Evolutionary conservation across 768 basidiomycete species (phyloP), one percentile per base, ranked within the genome.

Genomic region (Leucocoprinus birnbaumii): DNA sequence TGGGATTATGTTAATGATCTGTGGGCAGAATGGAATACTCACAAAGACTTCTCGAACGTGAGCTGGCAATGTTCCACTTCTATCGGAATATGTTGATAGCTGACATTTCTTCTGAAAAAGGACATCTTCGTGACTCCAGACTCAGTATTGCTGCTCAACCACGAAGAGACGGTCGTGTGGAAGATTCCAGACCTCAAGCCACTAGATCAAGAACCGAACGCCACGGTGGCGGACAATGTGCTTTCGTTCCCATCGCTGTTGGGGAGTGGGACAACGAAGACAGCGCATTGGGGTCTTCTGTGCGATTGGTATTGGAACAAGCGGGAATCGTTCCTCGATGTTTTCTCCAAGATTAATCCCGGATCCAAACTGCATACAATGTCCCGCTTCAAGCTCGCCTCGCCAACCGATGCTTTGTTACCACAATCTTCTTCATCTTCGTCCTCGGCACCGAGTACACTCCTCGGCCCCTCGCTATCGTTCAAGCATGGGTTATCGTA

Each of bases 131-230:
- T 53, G 41, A 35, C 43, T 9, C 37, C 42, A 34, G 42, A 45
- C 16, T 21, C 27, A 14, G 31, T 53, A 34, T 19, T 53, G 5
- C 35, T 53, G n/a, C 42, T 53, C 5, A 45, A 44, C 16, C 31
- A 53, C 11, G 43, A 44, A 16, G 51, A 53, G 31, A 53, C 31
- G 18, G 26, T 53, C 11, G 34, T 53, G 16, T 53, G 51, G 51
- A 53, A 16, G 42, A 53, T 53, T 22, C 51, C 51, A 8, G 31
- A 31, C 2, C 43, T 53, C 42, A 53, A 53, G 51, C 51, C 51
- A 8, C 19, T 35, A 14, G 31, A 34, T 35, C 42, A 45, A 21
- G 27, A 53, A 3, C 51, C 51, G 4, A 44, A 18, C 13, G 25
- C 31, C 22, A 35, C 42, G n/a, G 25, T 42, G 6, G 13, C n/a